These are phyloP conservation scores for Sanghuangporus weigelae DNA, from an alignment of 1,284 basidiomycete species.

Conservation along the genomic window DNA sequence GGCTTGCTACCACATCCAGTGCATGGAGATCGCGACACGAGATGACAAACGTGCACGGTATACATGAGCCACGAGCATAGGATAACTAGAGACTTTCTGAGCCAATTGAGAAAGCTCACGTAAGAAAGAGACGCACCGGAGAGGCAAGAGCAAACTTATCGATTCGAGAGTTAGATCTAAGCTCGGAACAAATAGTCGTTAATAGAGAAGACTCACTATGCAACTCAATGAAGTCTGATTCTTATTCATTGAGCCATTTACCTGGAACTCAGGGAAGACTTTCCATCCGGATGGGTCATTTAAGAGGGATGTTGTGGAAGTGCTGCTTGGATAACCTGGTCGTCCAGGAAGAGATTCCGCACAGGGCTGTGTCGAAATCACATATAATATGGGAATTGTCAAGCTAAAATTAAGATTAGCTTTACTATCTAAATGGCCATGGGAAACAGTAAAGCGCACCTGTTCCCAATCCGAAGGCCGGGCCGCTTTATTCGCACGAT, in stretches of 20 bases:
- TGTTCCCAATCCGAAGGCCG: neutral
- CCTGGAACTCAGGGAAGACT: constrained; percentile 1
- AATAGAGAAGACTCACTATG: neutral
- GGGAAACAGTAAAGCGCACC: neutral
- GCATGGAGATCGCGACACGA: neutral
- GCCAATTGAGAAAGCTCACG: neutral
- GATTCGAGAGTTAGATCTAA: neutral
- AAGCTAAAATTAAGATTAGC: constrained; percentile 3
- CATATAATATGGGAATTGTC: constrained; percentile 8
- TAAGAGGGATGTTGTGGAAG: neutral
- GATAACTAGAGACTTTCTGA: constrained; percentile 1
- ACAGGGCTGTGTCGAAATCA: constrained; percentile 1
- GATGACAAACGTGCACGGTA: constrained; percentile 12
- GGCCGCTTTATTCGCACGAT: constrained; percentile 8
- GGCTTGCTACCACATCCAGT: constrained; percentile 6
- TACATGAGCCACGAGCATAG: constrained; percentile 11
- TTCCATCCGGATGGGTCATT: constrained; percentile 4
- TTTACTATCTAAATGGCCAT: neutral
- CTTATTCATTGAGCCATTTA: constrained; percentile 3
- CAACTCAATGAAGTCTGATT: constrained; percentile 5
- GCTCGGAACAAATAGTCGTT: neutral
- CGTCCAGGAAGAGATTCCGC: neutral
- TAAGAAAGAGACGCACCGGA: constrained; percentile 7
- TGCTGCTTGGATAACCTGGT: neutral
- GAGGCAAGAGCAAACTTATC: constrained; percentile 11